Evolutionary conservation across 495 filamentous ascomycete species (phyloP), one percentile per base, ranked within the genome.

Genomic region (Astrocystis sublimbata): DNA sequence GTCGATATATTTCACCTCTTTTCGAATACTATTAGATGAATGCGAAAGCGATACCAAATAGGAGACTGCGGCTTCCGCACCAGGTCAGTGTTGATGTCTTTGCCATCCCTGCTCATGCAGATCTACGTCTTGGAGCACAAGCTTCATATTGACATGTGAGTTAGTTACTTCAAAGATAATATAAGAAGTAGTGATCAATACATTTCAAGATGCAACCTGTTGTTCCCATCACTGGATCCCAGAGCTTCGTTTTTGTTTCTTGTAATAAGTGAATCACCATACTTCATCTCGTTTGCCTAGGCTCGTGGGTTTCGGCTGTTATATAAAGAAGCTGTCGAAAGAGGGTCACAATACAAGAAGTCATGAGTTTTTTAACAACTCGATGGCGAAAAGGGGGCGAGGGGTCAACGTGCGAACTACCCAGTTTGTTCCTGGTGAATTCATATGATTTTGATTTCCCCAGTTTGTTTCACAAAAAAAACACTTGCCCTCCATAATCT

Each of bases 341-440:
- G 51, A 38, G 19, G 12, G 40, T 26, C 31, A 17, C 36, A 28
- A 50, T 26, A 19, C n/a, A 26, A 30, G 36, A 6, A 19, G 35
- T 50, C 35, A 49, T 60, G 46, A 35, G 30, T 31, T 9, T 28
- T 42, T 23, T 40, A 10, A 9, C 45, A 60, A 50, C 21, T 47
- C 57, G 50, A 9, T 28, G 23, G 7, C 9, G 6, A 24, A 30
- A 33, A 17, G 36, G 31, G 21, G 31, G 31, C 35, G 33, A 6
- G 36, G 26, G 36, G 17, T 35, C 58, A 17, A 58, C 21, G 33
- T 60, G 58, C 58, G 21, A 31, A 3, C 43, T 60, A 41, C 35
- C 15, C 58, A 45, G 26, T 47, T 60, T 24, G 46, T 40, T 52
- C 58, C 58, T 13, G 43, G 58, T 60, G 52, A 13, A 47, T 60